A percentile compares a stretch with the other conserved stretches of the same genome.
Evolutionary conservation across 176 grass and related monocot species (phyloP).

Genomic region (Bonia amplexicaulis): DNA sequence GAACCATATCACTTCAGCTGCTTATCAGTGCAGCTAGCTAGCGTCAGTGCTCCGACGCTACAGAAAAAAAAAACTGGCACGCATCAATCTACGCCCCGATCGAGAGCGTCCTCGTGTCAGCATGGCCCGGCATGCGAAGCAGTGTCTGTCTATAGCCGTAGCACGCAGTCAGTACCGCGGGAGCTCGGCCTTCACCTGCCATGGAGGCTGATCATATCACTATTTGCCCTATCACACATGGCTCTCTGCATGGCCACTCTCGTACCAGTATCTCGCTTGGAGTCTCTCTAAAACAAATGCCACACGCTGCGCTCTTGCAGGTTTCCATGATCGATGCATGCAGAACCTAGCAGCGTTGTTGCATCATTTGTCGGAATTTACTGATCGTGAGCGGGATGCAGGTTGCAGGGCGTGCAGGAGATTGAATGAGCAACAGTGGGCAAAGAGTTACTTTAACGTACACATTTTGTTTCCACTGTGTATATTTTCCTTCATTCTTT

Average conservation of each 20-base stretch:
- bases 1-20: background rate
- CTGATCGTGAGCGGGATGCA: constrained; percentile 18
- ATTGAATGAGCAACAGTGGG: background rate
- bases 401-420: constrained; percentile 4
- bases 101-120: constrained; percentile 20
- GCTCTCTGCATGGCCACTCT: background rate
- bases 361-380: constrained; percentile 20
- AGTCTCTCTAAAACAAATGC: background rate
- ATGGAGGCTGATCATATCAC: constrained; percentile 18
- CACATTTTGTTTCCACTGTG: background rate
- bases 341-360: background rate
- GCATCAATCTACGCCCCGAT: background rate
- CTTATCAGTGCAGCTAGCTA: background rate
- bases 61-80: background rate
- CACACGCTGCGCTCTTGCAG: background rate
- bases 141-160: background rate
- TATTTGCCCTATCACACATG: constrained; percentile 14
- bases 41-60: background rate
- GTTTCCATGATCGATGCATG: constrained; percentile 18
- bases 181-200: constrained; percentile 23
- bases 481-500: background rate
- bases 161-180: background rate
- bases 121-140: background rate
- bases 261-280: background rate
- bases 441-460: background rate